These are phyloP conservation scores for Globisporangium polare DNA, from an alignment of 352 stramenopile genomes.

Conservation along the genomic window DNA sequence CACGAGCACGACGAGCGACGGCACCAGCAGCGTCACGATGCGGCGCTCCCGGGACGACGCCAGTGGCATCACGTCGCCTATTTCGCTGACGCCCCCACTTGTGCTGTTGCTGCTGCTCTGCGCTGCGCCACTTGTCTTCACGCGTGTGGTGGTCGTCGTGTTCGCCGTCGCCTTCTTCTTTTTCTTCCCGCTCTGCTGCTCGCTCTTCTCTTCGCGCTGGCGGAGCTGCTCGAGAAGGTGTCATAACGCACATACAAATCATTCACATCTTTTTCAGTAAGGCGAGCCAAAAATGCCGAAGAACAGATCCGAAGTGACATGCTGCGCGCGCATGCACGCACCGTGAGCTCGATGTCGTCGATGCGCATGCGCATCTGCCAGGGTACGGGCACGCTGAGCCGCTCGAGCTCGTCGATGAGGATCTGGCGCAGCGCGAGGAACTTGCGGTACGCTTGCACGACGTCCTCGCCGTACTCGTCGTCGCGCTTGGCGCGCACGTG, in stretches of 20 bases:
- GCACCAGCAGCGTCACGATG: constrained; percentile 42
- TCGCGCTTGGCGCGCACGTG: constrained; percentile 54
- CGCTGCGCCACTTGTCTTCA: neutral
- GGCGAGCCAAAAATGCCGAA: neutral
- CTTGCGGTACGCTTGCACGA: constrained; percentile 50
- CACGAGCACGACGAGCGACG: constrained; percentile 42
- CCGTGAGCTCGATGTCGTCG: constrained; percentile 79
- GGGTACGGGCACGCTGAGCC: constrained; percentile 36
- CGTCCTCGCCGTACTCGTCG: constrained; percentile 57
- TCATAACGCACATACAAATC: constrained; percentile 3
- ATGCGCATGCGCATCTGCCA: constrained; percentile 76
- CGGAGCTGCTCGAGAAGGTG: constrained; percentile 23
- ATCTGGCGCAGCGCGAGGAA: constrained; percentile 50
- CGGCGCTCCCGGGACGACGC: constrained; percentile 19
- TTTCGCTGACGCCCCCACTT: neutral
- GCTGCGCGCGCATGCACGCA: constrained; percentile 23
- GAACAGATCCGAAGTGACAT: too few species aligned
- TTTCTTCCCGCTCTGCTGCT: constrained; percentile 16
- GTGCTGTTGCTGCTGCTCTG: neutral
- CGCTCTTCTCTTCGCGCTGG: constrained; percentile 38
- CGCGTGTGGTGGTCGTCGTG: constrained; percentile 6
- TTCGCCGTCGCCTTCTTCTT: too few species aligned
- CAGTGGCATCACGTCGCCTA: constrained; percentile 8
- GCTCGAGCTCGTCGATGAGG: constrained; percentile 45
- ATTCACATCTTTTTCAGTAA: neutral